These are phyloP conservation scores for Rhodosporidiobolus odoratus DNA, from an alignment of 768 basidiomycete species.

Conservation along the genomic window DNA sequence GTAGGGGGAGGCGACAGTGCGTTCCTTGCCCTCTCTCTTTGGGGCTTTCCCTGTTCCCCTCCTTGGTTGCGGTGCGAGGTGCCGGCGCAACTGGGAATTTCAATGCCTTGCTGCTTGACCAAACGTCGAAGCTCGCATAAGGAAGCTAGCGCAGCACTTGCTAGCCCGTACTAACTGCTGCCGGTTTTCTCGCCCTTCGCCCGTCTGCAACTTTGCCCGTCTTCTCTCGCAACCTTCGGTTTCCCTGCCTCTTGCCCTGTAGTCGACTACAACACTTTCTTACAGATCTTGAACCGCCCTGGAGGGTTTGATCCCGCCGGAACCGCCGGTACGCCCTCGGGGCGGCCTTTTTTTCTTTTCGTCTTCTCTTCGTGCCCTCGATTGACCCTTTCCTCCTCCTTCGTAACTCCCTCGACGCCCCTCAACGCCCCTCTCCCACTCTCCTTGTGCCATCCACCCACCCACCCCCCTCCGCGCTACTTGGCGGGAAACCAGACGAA, in stretches of 20 bases:
- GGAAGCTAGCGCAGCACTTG: no score
- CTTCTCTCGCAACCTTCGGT: not conserved
- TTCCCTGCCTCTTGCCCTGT: not conserved
- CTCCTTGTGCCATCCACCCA: not conserved
- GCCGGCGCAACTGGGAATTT: not conserved
- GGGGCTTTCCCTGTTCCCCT: not conserved
- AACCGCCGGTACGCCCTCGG: slow-evolving; percentile 91
- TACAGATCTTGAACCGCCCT: slow-evolving; percentile 84
- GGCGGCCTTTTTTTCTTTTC: slow-evolving; percentile 41
- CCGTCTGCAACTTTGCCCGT: not conserved
- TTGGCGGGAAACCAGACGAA: slow-evolving; percentile 63
- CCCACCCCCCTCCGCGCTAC: not conserved
- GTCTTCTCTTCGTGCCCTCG: not conserved
- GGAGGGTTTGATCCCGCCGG: slow-evolving; percentile 97
- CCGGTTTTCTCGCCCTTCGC: not conserved
- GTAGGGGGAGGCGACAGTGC: slow-evolving; percentile 69
- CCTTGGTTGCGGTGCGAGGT: not conserved
- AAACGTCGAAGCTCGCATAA: no score
- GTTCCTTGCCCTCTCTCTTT: slow-evolving; percentile 30
- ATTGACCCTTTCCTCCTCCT: not conserved
- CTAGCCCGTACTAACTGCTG: not conserved
- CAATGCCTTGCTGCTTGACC: no score
- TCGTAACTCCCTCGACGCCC: not conserved
- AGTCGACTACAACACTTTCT: slow-evolving; percentile 91
- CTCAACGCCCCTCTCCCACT: slow-evolving; percentile 9